Percentiles rank a stretch among this genome's conserved stretches.
phyloP scores from a whole-genome alignment of 306 rosid genomes.

The Lupinus albus region DNA sequence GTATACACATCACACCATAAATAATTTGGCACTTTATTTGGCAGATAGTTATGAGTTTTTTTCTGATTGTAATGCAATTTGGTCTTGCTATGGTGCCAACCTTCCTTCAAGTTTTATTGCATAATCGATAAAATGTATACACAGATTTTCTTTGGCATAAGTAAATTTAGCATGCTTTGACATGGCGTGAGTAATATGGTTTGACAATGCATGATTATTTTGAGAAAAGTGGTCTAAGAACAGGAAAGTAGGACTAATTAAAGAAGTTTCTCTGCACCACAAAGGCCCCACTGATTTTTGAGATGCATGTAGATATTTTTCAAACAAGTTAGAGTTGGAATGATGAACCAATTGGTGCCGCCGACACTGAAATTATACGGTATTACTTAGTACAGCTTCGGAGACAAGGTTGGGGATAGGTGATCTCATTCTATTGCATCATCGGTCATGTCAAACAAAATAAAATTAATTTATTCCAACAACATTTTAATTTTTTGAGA shows the following conservation, averaged over 20 bases:
- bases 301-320: too few species aligned
- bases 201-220: constrained; percentile 27
- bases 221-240: constrained; percentile 10
- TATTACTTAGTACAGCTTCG: too few species aligned
- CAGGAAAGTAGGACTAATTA: neutral
- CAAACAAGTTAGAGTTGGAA: neutral
- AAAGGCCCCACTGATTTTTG: too few species aligned
- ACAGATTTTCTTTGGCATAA: neutral
- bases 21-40: constrained; percentile 8
- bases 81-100: neutral
- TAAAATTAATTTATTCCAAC: too few species aligned
- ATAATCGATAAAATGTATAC: neutral
- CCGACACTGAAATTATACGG: neutral
- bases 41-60: neutral
- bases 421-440: too few species aligned
- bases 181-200: constrained; percentile 4
- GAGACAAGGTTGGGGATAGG: too few species aligned
- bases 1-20: neutral
- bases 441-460: neutral
- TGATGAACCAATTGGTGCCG: constrained; percentile 14
- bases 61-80: neutral
- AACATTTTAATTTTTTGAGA: neutral
- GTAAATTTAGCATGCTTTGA: constrained; percentile 18
- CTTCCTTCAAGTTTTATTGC: neutral
- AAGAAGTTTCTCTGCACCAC: constrained; percentile 7